A percentile compares a stretch with the other conserved stretches of the same genome.
Conservation (phyloP, 2,329 filamentous ascomycete genomes). For the Aspergillus ochraceoroseus region DNA sequence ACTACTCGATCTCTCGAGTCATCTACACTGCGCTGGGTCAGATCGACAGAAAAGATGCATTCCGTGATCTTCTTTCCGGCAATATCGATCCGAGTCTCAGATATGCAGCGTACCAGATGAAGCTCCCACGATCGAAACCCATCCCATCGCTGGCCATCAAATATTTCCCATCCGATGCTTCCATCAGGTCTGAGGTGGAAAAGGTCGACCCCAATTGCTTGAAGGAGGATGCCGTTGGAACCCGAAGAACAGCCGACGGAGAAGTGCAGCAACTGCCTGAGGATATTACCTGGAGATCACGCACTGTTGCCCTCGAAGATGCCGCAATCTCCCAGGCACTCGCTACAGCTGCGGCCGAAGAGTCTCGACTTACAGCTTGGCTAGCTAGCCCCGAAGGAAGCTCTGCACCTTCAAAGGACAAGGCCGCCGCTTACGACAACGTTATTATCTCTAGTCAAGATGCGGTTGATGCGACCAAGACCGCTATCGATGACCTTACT, state of each 20-base stretch:
- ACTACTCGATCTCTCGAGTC: slow-evolving; percentile 70
- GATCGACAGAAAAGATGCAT: slow-evolving; percentile 64
- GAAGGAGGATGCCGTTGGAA: slow-evolving; percentile 52
- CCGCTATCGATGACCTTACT: slow-evolving; percentile 83
- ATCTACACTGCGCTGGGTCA: slow-evolving; percentile 74
- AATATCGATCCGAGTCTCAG: slow-evolving; percentile 90
- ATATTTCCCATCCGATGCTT: slow-evolving; percentile 62
- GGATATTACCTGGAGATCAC: slow-evolving; percentile 77
- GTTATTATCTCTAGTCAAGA: slow-evolving; percentile 89
- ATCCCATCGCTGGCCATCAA: slow-evolving; percentile 73
- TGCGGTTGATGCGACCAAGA: slow-evolving; percentile 86
- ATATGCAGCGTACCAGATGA: slow-evolving; percentile 88
- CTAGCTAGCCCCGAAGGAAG: slow-evolving; percentile 42
- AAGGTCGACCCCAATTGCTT: slow-evolving; percentile 65
- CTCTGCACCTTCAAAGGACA: slow-evolving; percentile 51
- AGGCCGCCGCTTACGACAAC: slow-evolving; percentile 83
- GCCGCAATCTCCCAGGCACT: slow-evolving; percentile 84
- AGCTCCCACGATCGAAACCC: slow-evolving; percentile 77
- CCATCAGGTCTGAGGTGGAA: slow-evolving; percentile 63
- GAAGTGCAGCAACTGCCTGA: slow-evolving; percentile 55
- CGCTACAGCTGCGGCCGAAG: slow-evolving; percentile 59
- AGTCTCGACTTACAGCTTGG: slow-evolving; percentile 48
- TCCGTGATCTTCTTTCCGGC: slow-evolving; percentile 77
- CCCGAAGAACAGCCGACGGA: slow-evolving; percentile 45
- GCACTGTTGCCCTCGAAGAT: slow-evolving; percentile 84